phyloP scores from a whole-genome alignment of 805 yeast species.

The Lipomyces anomalus region DNA sequence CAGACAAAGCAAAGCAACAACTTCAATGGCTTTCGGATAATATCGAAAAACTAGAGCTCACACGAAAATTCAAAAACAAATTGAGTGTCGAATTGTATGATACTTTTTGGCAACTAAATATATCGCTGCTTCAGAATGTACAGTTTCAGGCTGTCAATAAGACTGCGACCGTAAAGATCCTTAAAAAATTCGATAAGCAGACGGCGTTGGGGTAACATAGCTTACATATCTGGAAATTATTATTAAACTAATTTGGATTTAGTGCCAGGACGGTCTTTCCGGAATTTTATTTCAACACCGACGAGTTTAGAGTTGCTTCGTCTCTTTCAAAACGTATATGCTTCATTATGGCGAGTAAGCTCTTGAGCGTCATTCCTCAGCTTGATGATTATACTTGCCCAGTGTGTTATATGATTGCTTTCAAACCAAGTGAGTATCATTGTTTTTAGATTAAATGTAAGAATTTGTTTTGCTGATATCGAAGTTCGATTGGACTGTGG shows the following conservation, averaged over 20 bases:
- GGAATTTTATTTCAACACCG: conserved; percentile 27
- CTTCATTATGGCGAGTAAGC: conserved; percentile 43
- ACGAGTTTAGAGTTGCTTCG: conserved; percentile 26
- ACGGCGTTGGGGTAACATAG: conserved; percentile 43
- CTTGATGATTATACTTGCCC: conserved; percentile 73
- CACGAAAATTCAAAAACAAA: conserved; percentile 43
- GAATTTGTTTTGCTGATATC: too few relatives aligned
- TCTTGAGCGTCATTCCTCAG: conserved; percentile 60
- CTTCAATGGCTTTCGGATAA: conserved; percentile 39
- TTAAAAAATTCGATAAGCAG: conserved; percentile 71
- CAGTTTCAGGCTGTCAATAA: conserved; percentile 58
- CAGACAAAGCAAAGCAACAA: conserved; percentile 43
- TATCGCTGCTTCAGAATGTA: conserved; percentile 49
- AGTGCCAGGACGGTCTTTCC: conserved; percentile 41
- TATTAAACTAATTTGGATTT: not conserved
- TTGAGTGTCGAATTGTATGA: conserved; percentile 43
- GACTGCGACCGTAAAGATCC: conserved; percentile 59
- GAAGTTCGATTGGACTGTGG: conserved; percentile 56
- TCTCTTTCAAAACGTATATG: conserved; percentile 53
- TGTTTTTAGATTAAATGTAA: too few relatives aligned
- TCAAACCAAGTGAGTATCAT: too few relatives aligned
- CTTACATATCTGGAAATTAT: not conserved
- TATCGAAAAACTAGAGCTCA: conserved; percentile 37
- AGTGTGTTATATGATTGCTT: conserved; percentile 63
- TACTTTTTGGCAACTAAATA: conserved; percentile 49